Evolutionary conservation across 257 asterid genomes (phyloP).

Genomic region (Solanum chmielewskii): DNA sequence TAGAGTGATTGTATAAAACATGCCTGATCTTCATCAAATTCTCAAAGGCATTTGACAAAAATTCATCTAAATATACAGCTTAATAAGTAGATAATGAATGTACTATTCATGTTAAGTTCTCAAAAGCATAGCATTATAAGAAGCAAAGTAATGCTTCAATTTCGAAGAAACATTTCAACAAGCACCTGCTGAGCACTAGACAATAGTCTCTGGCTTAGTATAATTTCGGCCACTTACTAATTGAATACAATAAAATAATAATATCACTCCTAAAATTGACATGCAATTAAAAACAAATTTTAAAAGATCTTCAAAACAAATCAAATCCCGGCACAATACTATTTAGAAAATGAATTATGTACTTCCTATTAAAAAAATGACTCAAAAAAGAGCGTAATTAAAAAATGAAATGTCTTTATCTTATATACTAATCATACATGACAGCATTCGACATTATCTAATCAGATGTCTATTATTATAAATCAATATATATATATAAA

Average conservation of each 20-base stretch:
- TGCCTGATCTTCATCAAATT: conserved; percentile 35
- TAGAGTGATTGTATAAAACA: conserved; percentile 82
- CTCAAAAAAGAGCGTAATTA: neutral
- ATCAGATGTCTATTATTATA: neutral
- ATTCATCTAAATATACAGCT: neutral
- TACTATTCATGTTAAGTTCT: neutral
- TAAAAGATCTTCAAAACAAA: neutral
- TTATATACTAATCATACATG: neutral
- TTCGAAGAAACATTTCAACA: neutral
- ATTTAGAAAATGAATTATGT: neutral
- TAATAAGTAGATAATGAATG: neutral
- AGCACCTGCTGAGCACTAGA: neutral
- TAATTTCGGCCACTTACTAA: neutral
- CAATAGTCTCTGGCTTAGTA: neutral
- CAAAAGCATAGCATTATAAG: neutral
- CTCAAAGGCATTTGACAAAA: neutral
- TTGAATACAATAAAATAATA: neutral
- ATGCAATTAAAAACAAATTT: no score
- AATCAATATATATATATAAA: no score
- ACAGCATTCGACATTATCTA: neutral
- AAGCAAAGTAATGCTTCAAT: neutral
- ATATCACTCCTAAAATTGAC: neutral
- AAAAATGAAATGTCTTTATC: no score
- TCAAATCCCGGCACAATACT: no score
- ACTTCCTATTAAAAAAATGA: neutral